These are phyloP conservation scores for Paramecium pentaurelia DNA, from an alignment of 73 alveolate genomes.

Conservation along the genomic window DNA sequence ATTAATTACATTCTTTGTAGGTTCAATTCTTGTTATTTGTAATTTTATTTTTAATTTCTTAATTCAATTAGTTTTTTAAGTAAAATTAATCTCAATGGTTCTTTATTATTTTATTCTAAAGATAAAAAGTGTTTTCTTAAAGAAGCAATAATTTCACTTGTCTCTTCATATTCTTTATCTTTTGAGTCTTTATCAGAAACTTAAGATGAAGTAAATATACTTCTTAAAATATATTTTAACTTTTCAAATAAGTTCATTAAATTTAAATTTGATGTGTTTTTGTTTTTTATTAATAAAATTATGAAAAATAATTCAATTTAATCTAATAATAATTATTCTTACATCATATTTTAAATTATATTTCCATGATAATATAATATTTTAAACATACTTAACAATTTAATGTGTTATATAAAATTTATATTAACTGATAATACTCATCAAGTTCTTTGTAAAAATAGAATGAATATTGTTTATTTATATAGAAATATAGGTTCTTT, in stretches of 20 bases:
- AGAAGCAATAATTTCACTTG: not conserved
- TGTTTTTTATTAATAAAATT: not conserved
- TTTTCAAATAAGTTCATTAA: not conserved
- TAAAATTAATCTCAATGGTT: not conserved
- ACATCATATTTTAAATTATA: not conserved
- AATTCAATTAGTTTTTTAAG: not conserved
- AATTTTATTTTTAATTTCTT: not conserved
- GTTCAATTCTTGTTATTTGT: not conserved
- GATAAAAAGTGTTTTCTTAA: not conserved
- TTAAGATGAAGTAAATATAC: not conserved
- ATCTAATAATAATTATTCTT: not conserved
- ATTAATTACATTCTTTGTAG: not conserved
- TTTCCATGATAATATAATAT: too few relatives aligned
- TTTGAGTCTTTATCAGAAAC: not conserved
- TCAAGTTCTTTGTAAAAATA: not conserved
- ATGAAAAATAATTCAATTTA: not conserved
- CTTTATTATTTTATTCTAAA: not conserved
- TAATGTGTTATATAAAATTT: not conserved
- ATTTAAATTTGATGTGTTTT: not conserved
- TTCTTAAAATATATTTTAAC: not conserved
- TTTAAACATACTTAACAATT: not conserved
- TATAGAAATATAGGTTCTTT: not conserved
- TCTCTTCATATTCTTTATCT: not conserved
- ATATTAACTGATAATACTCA: not conserved
- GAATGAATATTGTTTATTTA: not conserved